Conservation (phyloP, 805 yeast genomes). For the Saccharomyces mikatae region DNA sequence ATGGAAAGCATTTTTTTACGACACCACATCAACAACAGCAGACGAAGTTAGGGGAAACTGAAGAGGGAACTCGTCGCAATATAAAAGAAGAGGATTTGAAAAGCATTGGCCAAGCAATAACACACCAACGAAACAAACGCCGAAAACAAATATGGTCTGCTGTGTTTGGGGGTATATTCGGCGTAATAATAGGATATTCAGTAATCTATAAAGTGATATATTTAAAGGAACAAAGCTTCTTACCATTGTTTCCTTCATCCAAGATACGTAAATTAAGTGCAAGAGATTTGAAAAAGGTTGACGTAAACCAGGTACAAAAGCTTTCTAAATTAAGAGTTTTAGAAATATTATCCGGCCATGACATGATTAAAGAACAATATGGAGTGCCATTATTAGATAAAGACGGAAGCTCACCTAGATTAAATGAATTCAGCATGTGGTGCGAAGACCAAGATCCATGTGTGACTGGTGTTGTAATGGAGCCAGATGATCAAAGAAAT, state of each 20-base stretch:
- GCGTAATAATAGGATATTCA: slow-evolving; percentile 21
- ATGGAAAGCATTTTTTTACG: slow-evolving; percentile 23
- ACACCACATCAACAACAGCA: slow-evolving; percentile 4
- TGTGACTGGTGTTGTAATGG: slow-evolving; percentile 20
- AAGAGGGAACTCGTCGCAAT: neutral
- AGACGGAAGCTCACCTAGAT: slow-evolving; percentile 13
- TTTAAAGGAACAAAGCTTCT: slow-evolving; percentile 18
- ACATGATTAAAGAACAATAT: slow-evolving; percentile 27
- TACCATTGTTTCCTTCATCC: slow-evolving; percentile 22
- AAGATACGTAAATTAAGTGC: slow-evolving; percentile 19
- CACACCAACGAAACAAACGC: slow-evolving; percentile 13
- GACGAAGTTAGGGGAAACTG: neutral
- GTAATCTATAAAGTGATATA: slow-evolving; percentile 25
- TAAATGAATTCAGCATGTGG: slow-evolving; percentile 24
- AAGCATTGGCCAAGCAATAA: slow-evolving; percentile 16
- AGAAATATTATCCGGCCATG: slow-evolving; percentile 21
- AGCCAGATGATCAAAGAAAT: slow-evolving; percentile 8
- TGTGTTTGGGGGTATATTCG: slow-evolving; percentile 11
- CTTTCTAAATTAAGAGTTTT: slow-evolving; percentile 18
- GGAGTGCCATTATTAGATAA: slow-evolving; percentile 24
- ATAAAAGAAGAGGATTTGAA: slow-evolving; percentile 2
- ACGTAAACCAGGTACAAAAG: slow-evolving; percentile 14
- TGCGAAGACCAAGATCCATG: slow-evolving; percentile 27
- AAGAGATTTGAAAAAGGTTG: slow-evolving; percentile 16
- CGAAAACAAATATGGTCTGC: slow-evolving; percentile 12